These are phyloP conservation scores for Blumeria hordei DNA, from an alignment of 2,329 filamentous ascomycete species.

Conservation along the genomic window DNA sequence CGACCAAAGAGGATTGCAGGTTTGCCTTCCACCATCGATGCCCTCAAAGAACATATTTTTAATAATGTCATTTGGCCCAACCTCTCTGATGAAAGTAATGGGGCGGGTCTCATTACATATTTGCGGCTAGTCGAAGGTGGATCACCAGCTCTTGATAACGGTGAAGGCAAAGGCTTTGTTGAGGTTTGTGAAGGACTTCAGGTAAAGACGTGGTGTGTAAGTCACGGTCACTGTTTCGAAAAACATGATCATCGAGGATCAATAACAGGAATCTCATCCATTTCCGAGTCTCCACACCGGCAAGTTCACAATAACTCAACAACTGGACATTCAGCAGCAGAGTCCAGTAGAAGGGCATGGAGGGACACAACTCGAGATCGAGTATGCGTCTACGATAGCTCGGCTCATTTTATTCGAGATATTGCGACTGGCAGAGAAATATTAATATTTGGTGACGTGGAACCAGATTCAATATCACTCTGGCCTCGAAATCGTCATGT, in stretches of 20 bases:
- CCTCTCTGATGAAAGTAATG: constrained; percentile 83
- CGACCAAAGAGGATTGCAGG: constrained; percentile 71
- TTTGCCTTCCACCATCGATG: constrained; percentile 68
- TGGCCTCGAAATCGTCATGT: constrained; percentile 59
- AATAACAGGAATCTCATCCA: constrained; percentile 1
- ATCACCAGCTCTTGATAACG: constrained; percentile 59
- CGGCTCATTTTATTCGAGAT: constrained; percentile 80
- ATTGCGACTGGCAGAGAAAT: constrained; percentile 47
- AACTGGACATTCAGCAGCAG: background rate
- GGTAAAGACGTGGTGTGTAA: constrained; percentile 71
- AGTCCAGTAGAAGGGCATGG: background rate
- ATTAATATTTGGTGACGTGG: constrained; percentile 85
- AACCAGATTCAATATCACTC: constrained; percentile 67
- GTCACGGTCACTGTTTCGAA: constrained; percentile 73
- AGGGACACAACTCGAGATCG: background rate
- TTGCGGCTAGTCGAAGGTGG: constrained; percentile 73
- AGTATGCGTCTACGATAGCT: constrained; percentile 59
- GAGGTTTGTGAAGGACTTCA: constrained; percentile 72
- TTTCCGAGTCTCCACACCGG: background rate
- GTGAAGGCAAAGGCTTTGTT: constrained; percentile 59
- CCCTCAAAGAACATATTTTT: constrained; percentile 85
- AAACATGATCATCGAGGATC: constrained; percentile 41
- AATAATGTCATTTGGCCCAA: constrained; percentile 98
- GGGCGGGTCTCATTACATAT: constrained; percentile 78
- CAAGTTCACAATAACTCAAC: background rate